Evolutionary conservation across 2,329 filamentous ascomycete genomes (phyloP).

Genomic region (Teratosphaeria zuluensis): DNA sequence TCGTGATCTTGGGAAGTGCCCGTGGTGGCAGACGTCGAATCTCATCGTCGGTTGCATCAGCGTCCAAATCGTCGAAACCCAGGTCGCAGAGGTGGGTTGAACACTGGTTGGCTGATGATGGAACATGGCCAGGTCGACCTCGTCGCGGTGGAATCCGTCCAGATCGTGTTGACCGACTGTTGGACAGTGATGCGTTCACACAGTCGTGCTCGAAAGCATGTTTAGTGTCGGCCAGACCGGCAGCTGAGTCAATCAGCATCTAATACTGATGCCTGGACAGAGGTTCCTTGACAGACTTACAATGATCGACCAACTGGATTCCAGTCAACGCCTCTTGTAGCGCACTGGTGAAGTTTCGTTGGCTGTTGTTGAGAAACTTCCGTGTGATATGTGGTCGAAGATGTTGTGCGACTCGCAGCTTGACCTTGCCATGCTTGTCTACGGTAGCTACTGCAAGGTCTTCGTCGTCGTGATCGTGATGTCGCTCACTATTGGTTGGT

Average conservation of each 20-base stretch:
- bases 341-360: neutral
- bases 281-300: neutral
- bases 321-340: neutral
- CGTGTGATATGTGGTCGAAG: neutral
- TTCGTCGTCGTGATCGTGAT: neutral
- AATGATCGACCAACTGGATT: neutral
- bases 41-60: neutral
- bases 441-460: neutral
- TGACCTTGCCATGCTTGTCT: neutral
- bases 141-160: neutral
- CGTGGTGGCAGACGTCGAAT: neutral
- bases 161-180: neutral
- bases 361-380: constrained; percentile 1
- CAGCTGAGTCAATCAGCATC: neutral
- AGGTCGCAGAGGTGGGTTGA: neutral
- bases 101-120: neutral
- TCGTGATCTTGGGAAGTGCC: neutral
- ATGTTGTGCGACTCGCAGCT: neutral
- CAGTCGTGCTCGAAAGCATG: neutral
- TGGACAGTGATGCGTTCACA: neutral
- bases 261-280: neutral
- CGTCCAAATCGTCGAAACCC: neutral
- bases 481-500: neutral
- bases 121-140: neutral
- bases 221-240: neutral